Evolutionary conservation across 2,329 filamentous ascomycete genomes (phyloP).

Genomic region (Rhytidhysteron rufulum): DNA sequence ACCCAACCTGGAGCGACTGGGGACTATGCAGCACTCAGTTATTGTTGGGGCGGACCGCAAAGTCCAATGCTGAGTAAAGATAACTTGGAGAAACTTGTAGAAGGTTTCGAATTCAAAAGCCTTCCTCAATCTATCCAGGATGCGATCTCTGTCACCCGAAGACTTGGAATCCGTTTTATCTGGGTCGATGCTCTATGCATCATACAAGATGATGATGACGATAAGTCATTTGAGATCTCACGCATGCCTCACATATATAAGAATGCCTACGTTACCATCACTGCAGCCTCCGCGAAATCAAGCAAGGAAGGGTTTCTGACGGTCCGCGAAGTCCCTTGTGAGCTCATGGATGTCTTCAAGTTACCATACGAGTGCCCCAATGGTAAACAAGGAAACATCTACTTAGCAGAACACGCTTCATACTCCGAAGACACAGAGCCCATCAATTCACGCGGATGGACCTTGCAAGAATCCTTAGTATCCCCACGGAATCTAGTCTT

Average conservation of each 20-base stretch:
- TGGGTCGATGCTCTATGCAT: constrained; percentile 12
- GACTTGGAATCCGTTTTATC: constrained; percentile 5
- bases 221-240: neutral
- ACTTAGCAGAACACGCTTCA: neutral
- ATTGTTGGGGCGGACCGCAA: neutral
- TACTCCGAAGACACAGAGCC: neutral
- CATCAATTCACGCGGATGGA: neutral
- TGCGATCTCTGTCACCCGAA: constrained; percentile 3
- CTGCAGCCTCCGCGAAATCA: neutral
- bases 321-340: neutral
- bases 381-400: neutral
- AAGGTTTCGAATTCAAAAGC: neutral
- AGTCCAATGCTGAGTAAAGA: neutral
- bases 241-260: neutral
- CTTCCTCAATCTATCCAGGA: constrained; percentile 1
- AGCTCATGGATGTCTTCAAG: neutral
- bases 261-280: neutral
- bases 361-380: neutral
- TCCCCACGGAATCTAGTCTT: neutral
- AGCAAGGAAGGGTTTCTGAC: neutral
- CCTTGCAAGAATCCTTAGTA: neutral
- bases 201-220: constrained; percentile 6
- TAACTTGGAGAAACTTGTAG: neutral
- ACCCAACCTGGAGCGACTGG: neutral
- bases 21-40: neutral